Conservation (phyloP, 129 eudicot species). For the Saussurea involucrata region DNA sequence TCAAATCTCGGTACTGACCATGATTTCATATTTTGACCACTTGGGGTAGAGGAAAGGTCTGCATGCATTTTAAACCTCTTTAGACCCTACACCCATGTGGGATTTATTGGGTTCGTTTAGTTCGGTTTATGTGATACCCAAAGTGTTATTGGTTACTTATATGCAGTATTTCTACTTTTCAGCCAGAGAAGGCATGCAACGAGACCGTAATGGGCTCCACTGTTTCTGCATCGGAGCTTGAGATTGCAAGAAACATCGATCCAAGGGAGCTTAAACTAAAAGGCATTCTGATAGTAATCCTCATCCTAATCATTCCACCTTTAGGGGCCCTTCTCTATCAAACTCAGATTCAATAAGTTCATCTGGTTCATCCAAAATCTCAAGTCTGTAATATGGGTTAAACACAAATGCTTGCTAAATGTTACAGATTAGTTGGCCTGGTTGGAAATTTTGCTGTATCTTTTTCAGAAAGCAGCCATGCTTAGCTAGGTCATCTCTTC, state of each 20-base stretch:
- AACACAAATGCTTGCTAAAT: background rate
- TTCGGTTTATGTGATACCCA: background rate
- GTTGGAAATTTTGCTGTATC: conserved; percentile 21
- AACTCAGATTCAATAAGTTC: conserved; percentile 16
- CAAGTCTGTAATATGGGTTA: conserved; percentile 2
- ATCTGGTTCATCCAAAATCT: conserved; percentile 3
- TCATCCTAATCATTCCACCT: conserved; percentile 37
- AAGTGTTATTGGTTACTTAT: conserved; percentile 5
- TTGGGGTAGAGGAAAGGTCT: background rate
- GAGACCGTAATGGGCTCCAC: conserved; percentile 16
- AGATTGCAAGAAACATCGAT: conserved; percentile 57
- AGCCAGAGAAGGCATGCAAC: conserved; percentile 28
- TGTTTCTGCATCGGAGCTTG: conserved; percentile 24
- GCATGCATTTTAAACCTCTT: background rate
- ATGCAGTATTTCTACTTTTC: conserved; percentile 1
- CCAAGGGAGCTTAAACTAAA: conserved; percentile 51
- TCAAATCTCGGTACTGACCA: no score
- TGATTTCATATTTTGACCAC: no score
- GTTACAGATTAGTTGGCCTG: conserved; percentile 4
- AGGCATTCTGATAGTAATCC: conserved; percentile 26
- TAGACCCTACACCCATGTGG: background rate
- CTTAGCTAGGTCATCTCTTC: background rate
- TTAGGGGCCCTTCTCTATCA: conserved; percentile 30
- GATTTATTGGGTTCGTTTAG: background rate
- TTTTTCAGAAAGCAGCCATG: conserved; percentile 9